Evolutionary conservation across 106 monocot species (phyloP).

Genomic region (Acorus calamus): DNA sequence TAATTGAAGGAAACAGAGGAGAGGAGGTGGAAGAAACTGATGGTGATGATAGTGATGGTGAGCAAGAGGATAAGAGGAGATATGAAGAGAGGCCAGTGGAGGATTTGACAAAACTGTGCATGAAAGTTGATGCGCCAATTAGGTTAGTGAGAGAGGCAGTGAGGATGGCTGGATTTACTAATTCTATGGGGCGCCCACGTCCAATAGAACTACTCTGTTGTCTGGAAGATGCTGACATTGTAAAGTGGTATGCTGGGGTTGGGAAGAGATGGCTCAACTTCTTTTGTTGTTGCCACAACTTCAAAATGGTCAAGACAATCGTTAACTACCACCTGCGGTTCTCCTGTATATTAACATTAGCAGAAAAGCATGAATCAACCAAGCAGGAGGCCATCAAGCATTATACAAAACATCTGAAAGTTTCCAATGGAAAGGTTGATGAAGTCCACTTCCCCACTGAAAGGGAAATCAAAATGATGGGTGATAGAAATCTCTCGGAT

Average conservation of each 20-base stretch:
- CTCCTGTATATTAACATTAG: conserved; percentile 86
- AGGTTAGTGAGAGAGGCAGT: conserved; percentile 68
- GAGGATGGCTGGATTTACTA: conserved; percentile 77
- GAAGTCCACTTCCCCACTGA: conserved; percentile 65
- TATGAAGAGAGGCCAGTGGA: conserved; percentile 77
- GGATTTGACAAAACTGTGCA: conserved; percentile 62
- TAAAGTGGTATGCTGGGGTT: conserved; percentile 96
- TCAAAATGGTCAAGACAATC: conserved; percentile 76
- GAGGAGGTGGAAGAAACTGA: conserved; percentile 33
- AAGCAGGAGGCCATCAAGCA: conserved; percentile 76
- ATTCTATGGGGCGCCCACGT: conserved; percentile 82
- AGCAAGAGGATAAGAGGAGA: conserved; percentile 16
- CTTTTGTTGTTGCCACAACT: conserved; percentile 87
- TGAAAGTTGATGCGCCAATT: conserved; percentile 77
- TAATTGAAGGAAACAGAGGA: conserved; percentile 27
- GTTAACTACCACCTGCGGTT: conserved; percentile 90
- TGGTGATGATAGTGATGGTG: too few species aligned
- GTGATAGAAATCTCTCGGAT: conserved; percentile 60
- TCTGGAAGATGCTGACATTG: conserved; percentile 80
- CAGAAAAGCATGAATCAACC: conserved; percentile 84
- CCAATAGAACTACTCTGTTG: conserved; percentile 79
- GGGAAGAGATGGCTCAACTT: conserved; percentile 84
- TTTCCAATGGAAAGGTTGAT: conserved; percentile 22
- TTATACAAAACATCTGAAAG: conserved; percentile 83
- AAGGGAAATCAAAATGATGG: conserved; percentile 91